Evolutionary conservation across 2,329 filamentous ascomycete species (phyloP), one percentile per base, ranked within the genome.

Genomic region (Amesomyces nigricolor): DNA sequence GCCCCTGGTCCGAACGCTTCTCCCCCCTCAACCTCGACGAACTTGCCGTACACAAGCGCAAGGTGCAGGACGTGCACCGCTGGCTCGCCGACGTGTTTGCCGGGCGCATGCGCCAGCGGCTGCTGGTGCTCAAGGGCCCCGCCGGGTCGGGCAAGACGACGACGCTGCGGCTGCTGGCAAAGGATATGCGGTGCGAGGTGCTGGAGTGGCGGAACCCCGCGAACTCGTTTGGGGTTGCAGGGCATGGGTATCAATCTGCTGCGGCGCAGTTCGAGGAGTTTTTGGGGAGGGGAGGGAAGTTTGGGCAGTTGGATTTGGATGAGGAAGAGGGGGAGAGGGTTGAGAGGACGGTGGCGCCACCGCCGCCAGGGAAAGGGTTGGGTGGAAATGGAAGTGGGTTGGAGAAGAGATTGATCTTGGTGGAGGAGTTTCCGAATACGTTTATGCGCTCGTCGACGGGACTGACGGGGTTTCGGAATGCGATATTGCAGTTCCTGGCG

Each of bases 81-180:
- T 97, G 94, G 91, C 74, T 99, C 35, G 82, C 88, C 43, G 82
- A 86, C 66, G 88, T 90, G 16, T 80, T 90, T 59, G 70, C 72
- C 26, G 88, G 89, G 14, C 75, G 76, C 38, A 72, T 81, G 69
- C 76, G 81, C 57, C 84, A 95, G 75, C 81, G 88, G 58, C 68
- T 96, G 55, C 78, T 96, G 55, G 78, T 99, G 29, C 76, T 99
- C 43, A 96, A 95, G 70, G 94, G 94, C 10, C 85, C 91, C 35
- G 91, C 94, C 42, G 94, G 94, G 17, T 88, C 89, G 35, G 94
- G 90, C 30, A 99, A 99, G 73, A 97, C 94, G 0, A 91, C 90
- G 0, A 95, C 92, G 0, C 67, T 97, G 51, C 81, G 81, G 10
- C 74, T 96, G 19, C 78, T 99, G 37, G 87, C 91, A 4, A 83